These are phyloP conservation scores for Boechera retrofracta DNA, from an alignment of 345 rosid species.

Conservation along the genomic window DNA sequence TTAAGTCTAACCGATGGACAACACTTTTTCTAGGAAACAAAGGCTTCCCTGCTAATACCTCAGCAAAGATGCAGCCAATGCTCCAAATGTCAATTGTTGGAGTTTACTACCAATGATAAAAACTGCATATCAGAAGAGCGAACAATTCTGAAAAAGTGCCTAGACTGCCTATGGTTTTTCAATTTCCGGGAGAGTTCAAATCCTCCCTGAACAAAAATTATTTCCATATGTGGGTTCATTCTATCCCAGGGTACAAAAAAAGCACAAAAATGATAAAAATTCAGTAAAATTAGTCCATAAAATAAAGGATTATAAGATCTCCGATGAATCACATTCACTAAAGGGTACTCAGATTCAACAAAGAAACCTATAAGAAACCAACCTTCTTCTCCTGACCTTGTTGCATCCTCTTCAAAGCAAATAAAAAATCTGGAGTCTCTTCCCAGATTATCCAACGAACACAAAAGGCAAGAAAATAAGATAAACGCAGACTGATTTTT, in stretches of 20 bases:
- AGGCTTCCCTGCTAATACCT: slow-evolving; percentile 94
- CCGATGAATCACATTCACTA: neutral
- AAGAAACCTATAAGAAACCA: neutral
- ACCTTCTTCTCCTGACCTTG: slow-evolving; percentile 54
- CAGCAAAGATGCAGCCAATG: slow-evolving; percentile 98
- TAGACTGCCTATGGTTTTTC: slow-evolving; percentile 42
- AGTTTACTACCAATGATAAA: slow-evolving; percentile 72
- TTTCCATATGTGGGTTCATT: slow-evolving; percentile 50
- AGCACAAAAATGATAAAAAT: neutral
- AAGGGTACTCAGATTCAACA: neutral
- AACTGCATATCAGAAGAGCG: slow-evolving; percentile 45
- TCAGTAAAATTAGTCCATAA: neutral
- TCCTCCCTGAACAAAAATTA: slow-evolving; percentile 89
- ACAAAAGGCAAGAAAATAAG: neutral
- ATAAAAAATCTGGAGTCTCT: neutral
- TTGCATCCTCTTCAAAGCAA: slow-evolving; percentile 48
- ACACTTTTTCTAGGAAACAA: slow-evolving; percentile 98
- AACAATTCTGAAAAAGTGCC: slow-evolving; percentile 24
- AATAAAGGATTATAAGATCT: neutral
- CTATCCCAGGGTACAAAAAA: slow-evolving; percentile 29
- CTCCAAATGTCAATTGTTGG: slow-evolving; percentile 99
- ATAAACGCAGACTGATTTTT: neutral
- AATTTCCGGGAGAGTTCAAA: slow-evolving; percentile 64
- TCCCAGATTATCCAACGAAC: slow-evolving; percentile 18
- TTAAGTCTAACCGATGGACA: slow-evolving; percentile 92